These are phyloP conservation scores for Tylopilus plumbeoviolaceoides DNA, from an alignment of 768 basidiomycete species.

Conservation along the genomic window DNA sequence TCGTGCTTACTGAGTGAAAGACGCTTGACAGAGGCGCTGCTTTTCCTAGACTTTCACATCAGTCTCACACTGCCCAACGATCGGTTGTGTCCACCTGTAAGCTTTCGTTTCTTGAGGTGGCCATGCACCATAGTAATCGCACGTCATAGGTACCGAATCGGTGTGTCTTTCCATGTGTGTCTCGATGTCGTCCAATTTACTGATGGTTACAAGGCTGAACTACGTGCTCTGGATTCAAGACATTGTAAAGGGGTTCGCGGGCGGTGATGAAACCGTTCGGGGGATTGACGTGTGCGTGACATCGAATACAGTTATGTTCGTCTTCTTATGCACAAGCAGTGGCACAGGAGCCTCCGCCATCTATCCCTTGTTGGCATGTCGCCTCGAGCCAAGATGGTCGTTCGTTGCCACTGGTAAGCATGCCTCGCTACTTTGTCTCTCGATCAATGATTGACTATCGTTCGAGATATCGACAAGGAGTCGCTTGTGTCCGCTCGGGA, in stretches of 20 bases:
- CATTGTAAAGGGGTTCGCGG: conserved; percentile 39
- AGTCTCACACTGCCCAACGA: conserved; percentile 58
- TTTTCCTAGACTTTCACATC: conserved; percentile 70
- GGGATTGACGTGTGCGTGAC: conserved; percentile 71
- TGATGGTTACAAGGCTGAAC: conserved; percentile 54
- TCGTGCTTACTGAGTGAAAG: conserved; percentile 36
- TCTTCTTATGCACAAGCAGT: conserved; percentile 33
- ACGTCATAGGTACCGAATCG: conserved; percentile 63
- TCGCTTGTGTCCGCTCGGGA: conserved; percentile 54
- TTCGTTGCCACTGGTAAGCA: conserved; percentile 66
- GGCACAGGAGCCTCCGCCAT: conserved; percentile 92
- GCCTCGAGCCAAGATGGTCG: conserved; percentile 46
- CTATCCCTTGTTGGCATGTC: conserved; percentile 75
- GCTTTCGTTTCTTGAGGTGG: conserved; percentile 18
- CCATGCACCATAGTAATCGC: not conserved
- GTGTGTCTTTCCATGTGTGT: conserved; percentile 29
- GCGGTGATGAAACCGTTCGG: conserved; percentile 27
- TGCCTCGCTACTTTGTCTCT: not conserved
- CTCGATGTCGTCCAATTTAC: not conserved
- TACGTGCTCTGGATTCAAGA: conserved; percentile 87
- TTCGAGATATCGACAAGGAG: conserved; percentile 62
- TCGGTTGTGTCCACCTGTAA: conserved; percentile 84
- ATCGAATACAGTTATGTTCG: not conserved
- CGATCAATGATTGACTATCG: not conserved
- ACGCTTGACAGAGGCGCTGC: conserved; percentile 72